Conservation (phyloP, 1,284 basidiomycete genomes). For the Trichosporon asahii region DNA sequence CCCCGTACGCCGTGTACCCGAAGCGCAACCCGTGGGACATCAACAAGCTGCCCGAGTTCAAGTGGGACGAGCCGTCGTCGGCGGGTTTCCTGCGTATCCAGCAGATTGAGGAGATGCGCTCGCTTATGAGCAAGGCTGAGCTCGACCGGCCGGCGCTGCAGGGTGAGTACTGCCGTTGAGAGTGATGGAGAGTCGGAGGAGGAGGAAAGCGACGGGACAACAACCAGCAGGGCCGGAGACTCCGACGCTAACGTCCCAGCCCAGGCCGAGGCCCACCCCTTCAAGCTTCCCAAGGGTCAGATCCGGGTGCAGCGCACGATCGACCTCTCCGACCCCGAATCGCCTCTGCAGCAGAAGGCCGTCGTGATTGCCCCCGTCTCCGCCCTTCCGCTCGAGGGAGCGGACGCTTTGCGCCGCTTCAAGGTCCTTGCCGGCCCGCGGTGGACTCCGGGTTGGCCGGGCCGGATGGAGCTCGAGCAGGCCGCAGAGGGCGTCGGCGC, state of each 20-base stretch:
- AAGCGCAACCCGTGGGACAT: slow-evolving; percentile 24
- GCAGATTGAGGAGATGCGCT: slow-evolving; percentile 65
- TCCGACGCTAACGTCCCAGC: slow-evolving; percentile 54
- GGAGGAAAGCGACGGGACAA: no score
- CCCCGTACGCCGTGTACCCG: background rate
- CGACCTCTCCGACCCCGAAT: slow-evolving; percentile 66
- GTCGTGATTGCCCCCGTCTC: slow-evolving; percentile 69
- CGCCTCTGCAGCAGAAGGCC: slow-evolving; percentile 65
- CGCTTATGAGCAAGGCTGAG: slow-evolving; percentile 75
- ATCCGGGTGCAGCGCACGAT: slow-evolving; percentile 69
- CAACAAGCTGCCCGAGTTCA: slow-evolving; percentile 51
- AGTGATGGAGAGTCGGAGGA: no score
- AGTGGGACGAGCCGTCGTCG: slow-evolving; percentile 61
- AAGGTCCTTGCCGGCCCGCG: slow-evolving; percentile 76
- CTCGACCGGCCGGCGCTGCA: slow-evolving; percentile 76
- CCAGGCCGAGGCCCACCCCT: slow-evolving; percentile 70
- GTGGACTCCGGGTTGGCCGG: slow-evolving; percentile 70
- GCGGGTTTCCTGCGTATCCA: slow-evolving; percentile 66
- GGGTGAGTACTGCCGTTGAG: slow-evolving; percentile 57
- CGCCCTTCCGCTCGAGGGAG: slow-evolving; percentile 62
- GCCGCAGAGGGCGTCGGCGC: slow-evolving; percentile 50
- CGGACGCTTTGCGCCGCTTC: slow-evolving; percentile 67
- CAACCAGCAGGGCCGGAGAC: no score
- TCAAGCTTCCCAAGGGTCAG: slow-evolving; percentile 60
- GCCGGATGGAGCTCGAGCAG: slow-evolving; percentile 25